A percentile compares a stretch with the other conserved stretches of the same genome.
phyloP scores from a whole-genome alignment of 2,329 filamentous ascomycete genomes.

The Alternaria conjuncta region DNA sequence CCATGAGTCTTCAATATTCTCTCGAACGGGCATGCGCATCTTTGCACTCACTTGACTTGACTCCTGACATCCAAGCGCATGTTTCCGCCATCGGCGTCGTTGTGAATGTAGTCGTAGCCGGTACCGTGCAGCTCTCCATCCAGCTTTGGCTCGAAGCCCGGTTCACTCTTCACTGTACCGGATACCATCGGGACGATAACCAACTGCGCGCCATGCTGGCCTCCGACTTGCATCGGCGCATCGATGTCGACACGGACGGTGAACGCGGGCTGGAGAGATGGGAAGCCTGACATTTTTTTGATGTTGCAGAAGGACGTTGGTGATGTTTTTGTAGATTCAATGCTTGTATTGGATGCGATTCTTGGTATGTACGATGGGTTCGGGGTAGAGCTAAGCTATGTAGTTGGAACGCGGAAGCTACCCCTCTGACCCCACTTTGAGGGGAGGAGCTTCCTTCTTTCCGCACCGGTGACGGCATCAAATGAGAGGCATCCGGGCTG shows the following conservation, averaged over 20 bases:
- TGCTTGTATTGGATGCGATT: not conserved
- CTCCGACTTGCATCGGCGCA: constrained; percentile 34
- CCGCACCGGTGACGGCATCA: constrained; percentile 11
- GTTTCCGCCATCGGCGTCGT: constrained; percentile 30
- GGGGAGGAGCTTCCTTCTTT: constrained; percentile 7
- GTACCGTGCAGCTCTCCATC: constrained; percentile 39
- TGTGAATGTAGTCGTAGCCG: constrained; percentile 44
- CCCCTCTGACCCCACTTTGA: constrained; percentile 25
- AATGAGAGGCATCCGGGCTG: not conserved
- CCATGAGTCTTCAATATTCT: not conserved
- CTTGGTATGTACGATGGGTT: not conserved
- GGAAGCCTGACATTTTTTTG: constrained; percentile 34
- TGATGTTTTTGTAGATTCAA: not conserved
- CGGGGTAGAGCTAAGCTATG: not conserved
- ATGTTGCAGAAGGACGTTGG: not conserved
- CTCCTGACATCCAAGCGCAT: constrained; percentile 40
- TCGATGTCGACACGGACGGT: constrained; percentile 39
- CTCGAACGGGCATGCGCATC: not conserved
- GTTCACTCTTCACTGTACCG: constrained; percentile 40
- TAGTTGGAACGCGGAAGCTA: constrained; percentile 14
- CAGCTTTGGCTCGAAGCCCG: constrained; percentile 35
- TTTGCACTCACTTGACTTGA: constrained; percentile 30
- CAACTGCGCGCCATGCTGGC: constrained; percentile 27
- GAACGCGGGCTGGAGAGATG: constrained; percentile 38
- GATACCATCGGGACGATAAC: constrained; percentile 40